Conservation (phyloP, 768 basidiomycete species). For the Lactarius pseudohatsudake region DNA sequence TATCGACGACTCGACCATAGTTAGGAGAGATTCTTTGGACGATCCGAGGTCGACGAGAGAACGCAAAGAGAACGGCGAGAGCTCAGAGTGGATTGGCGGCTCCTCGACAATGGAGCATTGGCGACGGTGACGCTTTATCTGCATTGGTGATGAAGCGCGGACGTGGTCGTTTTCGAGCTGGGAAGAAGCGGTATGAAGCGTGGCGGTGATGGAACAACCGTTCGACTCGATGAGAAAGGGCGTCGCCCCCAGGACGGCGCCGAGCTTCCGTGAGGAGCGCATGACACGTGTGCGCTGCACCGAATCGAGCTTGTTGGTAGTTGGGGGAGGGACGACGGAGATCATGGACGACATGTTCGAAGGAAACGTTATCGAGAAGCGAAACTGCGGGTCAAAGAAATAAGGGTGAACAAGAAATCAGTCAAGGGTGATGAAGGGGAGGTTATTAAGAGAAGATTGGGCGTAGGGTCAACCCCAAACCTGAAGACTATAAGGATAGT, state of each 20-base stretch:
- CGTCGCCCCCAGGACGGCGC: constrained; percentile 28
- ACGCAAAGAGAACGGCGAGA: neutral
- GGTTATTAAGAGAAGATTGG: neutral
- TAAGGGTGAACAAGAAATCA: neutral
- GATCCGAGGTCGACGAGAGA: constrained; percentile 29
- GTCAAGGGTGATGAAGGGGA: neutral
- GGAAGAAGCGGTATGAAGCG: neutral
- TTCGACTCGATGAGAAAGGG: constrained; percentile 26
- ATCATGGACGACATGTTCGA: constrained; percentile 6
- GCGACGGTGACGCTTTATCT: constrained; percentile 17
- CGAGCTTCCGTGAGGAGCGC: constrained; percentile 29
- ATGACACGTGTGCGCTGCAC: constrained; percentile 27
- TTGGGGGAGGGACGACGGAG: constrained; percentile 11
- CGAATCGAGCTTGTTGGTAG: constrained; percentile 24
- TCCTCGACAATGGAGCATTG: constrained; percentile 14
- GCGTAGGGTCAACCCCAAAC: constrained; percentile 3
- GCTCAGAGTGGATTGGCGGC: constrained; percentile 1
- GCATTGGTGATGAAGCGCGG: constrained; percentile 1
- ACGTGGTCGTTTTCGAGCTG: neutral
- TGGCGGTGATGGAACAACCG: constrained; percentile 12
- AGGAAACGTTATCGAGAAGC: neutral
- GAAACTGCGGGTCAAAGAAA: neutral
- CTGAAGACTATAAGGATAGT: neutral
- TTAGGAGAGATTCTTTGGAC: constrained; percentile 31
- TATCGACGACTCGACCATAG: constrained; percentile 30